phyloP scores from a whole-genome alignment of 768 basidiomycete species.

The Kondoa malvinella region DNA sequence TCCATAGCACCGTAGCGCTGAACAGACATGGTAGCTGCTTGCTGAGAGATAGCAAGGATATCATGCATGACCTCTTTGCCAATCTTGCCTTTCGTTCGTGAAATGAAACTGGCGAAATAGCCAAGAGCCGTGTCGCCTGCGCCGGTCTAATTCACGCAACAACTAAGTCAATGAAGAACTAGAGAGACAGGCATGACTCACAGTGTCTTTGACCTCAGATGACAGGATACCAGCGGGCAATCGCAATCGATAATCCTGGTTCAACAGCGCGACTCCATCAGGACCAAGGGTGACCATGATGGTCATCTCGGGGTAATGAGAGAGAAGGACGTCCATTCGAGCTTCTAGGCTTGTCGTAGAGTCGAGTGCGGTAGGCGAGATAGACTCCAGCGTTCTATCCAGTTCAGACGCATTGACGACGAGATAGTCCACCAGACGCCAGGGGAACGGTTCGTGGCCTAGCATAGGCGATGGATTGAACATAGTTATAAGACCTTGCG shows the following conservation, averaged over 20 bases:
- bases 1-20: conserved; percentile 29
- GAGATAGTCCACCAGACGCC: conserved; percentile 32
- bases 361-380: no score
- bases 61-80: background rate
- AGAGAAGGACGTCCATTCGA: background rate
- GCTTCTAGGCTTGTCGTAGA: no score
- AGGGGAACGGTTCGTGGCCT: conserved; percentile 22
- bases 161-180: no score
- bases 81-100: conserved; percentile 13
- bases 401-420: conserved; percentile 36
- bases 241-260: no score
- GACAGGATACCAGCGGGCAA: conserved; percentile 7
- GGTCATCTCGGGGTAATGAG: background rate
- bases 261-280: conserved; percentile 13
- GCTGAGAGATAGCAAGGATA: conserved; percentile 12
- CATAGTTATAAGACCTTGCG: conserved; percentile 26
- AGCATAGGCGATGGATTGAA: conserved; percentile 38
- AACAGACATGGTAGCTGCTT: conserved; percentile 27
- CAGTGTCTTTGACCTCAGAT: conserved; percentile 7
- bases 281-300: no score
- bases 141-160: conserved; percentile 18
- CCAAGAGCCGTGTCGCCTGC: conserved; percentile 29
- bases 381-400: conserved; percentile 21
- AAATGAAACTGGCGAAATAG: conserved; percentile 18
- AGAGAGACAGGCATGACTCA: no score